Conservation (phyloP, 1,284 basidiomycete genomes). For the Microbotryum scabiosae region DNA sequence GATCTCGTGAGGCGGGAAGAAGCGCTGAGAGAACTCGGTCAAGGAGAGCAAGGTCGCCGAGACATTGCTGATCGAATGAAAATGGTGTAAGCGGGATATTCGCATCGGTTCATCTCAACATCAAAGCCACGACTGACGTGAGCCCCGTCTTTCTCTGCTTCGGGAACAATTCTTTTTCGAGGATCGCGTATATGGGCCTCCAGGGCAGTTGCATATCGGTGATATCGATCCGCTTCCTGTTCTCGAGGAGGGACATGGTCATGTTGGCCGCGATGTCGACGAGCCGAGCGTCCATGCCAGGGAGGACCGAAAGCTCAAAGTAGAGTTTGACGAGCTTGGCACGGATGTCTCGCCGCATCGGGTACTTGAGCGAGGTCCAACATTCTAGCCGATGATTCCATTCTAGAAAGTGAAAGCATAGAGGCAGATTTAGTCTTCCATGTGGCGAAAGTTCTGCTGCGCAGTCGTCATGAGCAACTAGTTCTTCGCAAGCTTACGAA, state of each 20-base stretch:
- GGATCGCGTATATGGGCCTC: conserved; percentile 72
- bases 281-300: conserved; percentile 63
- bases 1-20: conserved; percentile 82
- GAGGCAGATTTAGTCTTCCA: background rate
- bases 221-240: conserved; percentile 64
- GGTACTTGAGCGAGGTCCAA: conserved; percentile 75
- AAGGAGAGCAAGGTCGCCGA: conserved; percentile 79
- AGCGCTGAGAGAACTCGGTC: conserved; percentile 69
- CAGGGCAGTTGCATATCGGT: conserved; percentile 79
- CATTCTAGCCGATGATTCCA: conserved; percentile 43
- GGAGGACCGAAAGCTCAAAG: conserved; percentile 66
- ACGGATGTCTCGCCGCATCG: conserved; percentile 68
- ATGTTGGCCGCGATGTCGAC: conserved; percentile 64
- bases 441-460: background rate
- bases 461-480: background rate
- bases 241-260: conserved; percentile 60
- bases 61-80: conserved; percentile 53
- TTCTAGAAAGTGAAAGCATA: conserved; percentile 47
- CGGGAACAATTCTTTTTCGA: conserved; percentile 73
- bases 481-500: conserved; percentile 14
- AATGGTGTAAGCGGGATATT: conserved; percentile 4
- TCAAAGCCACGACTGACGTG: conserved; percentile 47
- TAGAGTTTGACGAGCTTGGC: conserved; percentile 71
- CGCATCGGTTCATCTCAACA: conserved; percentile 11
- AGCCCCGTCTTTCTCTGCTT: conserved; percentile 73